These are phyloP conservation scores for Polyporus arcularius DNA, from an alignment of 768 basidiomycete genomes.

Conservation along the genomic window DNA sequence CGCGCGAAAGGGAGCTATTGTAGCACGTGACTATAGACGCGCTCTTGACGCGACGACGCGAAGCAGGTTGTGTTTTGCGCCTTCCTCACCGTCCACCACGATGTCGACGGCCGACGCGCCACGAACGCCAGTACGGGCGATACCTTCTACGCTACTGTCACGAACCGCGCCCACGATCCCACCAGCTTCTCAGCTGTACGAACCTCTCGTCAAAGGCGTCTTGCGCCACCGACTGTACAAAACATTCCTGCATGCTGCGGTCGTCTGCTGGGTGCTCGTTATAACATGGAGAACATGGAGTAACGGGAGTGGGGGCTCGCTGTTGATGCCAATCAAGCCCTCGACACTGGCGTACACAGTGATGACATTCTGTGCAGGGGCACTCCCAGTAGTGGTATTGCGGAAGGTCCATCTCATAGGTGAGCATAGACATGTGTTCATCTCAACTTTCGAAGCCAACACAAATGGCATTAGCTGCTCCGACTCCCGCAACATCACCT, in stretches of 20 bases:
- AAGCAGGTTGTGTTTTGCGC: slow-evolving; percentile 3
- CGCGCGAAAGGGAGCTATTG: background rate
- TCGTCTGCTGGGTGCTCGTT: slow-evolving; percentile 47
- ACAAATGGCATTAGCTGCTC: slow-evolving; percentile 34
- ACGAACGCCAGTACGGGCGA: slow-evolving; percentile 46
- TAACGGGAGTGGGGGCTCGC: slow-evolving; percentile 36
- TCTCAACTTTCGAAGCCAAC: slow-evolving; percentile 17
- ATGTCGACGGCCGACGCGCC: slow-evolving; percentile 10
- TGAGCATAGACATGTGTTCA: slow-evolving; percentile 34
- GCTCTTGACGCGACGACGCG: background rate
- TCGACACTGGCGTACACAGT: slow-evolving; percentile 42
- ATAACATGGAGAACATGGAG: slow-evolving; percentile 47
- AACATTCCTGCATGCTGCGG: slow-evolving; percentile 43
- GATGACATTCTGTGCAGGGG: slow-evolving; percentile 50
- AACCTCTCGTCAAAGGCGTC: slow-evolving; percentile 64
- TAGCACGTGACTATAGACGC: slow-evolving; percentile 8
- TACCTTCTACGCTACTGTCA: slow-evolving; percentile 35
- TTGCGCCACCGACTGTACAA: slow-evolving; percentile 57
- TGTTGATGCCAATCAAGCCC: slow-evolving; percentile 41
- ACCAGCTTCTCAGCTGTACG: slow-evolving; percentile 57
- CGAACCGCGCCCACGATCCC: slow-evolving; percentile 59
- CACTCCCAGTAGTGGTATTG: slow-evolving; percentile 57
- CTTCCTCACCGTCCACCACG: slow-evolving; percentile 16
- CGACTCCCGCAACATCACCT: slow-evolving; percentile 54
- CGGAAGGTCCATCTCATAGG: slow-evolving; percentile 62